Evolutionary conservation across 306 rosid genomes (phyloP), one percentile per base, ranked within the genome.

Genomic region (Lablab purpureus): DNA sequence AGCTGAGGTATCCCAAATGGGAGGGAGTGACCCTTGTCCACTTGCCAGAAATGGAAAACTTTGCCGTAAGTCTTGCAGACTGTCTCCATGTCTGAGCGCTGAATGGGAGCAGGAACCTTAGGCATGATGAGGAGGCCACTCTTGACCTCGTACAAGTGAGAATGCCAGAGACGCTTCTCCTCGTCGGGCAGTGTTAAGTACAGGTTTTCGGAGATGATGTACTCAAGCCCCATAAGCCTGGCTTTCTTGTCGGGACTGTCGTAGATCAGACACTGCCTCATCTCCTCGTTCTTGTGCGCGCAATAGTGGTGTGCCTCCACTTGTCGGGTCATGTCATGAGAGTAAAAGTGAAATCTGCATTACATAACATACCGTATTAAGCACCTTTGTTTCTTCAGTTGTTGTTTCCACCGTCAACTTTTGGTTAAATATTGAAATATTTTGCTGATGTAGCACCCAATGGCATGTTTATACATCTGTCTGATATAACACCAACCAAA

Each of bases 251-350:
- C 60, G 0, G 85, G 77, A 59, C 92, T 54, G 41, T 89, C 94
- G 78, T 83, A 94, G 67, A 94, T 87, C 5, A 94, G 90, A 45
- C 97, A 92, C 79, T 92, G 97, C 75, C 94, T 87, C 85, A 94
- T 76, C 75, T 94, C 97, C 82, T 94, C 94, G 58, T 90, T 92
- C 78, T 73, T 88, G 85, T 92, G 97, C 0, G 84, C 82, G 40
- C 97, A 94, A 63, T 9, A 94, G 78, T 94, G 98, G 80, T 94
- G 98, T 23, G 97, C 97, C 86, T 94, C 98, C 76, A 92, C 89
- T 78, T 90, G 97, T 58, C 92, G 76, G 0, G 89, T 90, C 97
- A 92, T 92, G 84, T 94, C 98, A 54, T 94, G 10, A 0, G 84
- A 73, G 79, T 94, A 94, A 70, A 90, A 89, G 77, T 92, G 97